Evolutionary conservation across 2,329 filamentous ascomycete genomes (phyloP).

Genomic region (Exophiala spinifera): DNA sequence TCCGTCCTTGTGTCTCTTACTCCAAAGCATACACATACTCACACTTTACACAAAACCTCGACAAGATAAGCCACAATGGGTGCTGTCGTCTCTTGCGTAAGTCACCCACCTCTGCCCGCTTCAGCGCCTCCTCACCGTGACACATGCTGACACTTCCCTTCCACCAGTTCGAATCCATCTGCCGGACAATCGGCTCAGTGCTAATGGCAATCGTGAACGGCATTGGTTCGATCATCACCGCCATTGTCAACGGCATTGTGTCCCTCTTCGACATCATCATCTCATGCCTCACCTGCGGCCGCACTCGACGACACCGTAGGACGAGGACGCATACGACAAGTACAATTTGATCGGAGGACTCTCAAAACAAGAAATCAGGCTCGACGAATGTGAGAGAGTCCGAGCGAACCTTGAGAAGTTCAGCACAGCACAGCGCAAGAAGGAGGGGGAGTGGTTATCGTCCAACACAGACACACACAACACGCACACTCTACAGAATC

Average conservation of each 20-base stretch:
- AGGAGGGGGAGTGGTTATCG: background rate
- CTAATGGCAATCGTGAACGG: constrained; percentile 68
- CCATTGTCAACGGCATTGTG: constrained; percentile 66
- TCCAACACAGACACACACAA: background rate
- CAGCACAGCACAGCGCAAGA: background rate
- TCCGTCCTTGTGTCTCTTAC: background rate
- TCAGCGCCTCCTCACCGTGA: background rate
- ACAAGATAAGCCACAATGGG: constrained; percentile 60
- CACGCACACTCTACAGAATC: background rate
- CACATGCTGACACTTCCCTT: background rate
- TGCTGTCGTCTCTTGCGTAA: constrained; percentile 78
- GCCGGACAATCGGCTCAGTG: constrained; percentile 62
- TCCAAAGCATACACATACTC: constrained; percentile 12
- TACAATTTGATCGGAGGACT: constrained; percentile 15
- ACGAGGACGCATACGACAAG: constrained; percentile 24
- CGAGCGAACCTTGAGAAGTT: background rate
- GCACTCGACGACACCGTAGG: constrained; percentile 33
- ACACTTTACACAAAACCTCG: constrained; percentile 1
- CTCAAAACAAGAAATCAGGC: background rate
- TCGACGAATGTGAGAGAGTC: background rate
- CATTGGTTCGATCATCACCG: constrained; percentile 59
- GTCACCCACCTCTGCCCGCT: constrained; percentile 38
- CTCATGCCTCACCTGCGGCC: constrained; percentile 56
- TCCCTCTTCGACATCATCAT: constrained; percentile 64
- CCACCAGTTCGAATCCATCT: constrained; percentile 55